These are phyloP conservation scores for Protostelium mycophagum DNA, from an alignment of 78 protist species.

Conservation along the genomic window DNA sequence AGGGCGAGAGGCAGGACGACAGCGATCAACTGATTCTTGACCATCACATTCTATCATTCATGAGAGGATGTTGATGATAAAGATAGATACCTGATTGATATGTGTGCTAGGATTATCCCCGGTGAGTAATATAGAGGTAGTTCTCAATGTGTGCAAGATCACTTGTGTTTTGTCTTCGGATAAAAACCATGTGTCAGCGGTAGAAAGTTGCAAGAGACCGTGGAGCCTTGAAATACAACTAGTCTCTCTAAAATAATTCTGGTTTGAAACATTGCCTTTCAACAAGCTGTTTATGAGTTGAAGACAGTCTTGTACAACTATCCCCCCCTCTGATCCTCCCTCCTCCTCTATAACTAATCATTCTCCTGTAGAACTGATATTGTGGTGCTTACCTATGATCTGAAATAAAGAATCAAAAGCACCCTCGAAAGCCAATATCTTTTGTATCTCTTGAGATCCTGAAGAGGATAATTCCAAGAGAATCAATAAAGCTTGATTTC, in stretches of 20 bases:
- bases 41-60: neutral
- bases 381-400: constrained; percentile 14
- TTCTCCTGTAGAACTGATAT: too few relatives aligned
- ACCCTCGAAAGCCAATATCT: constrained; percentile 59
- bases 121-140: constrained; percentile 30
- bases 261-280: constrained; percentile 50
- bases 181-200: constrained; percentile 54
- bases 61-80: neutral
- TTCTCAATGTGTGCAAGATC: constrained; percentile 37
- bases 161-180: constrained; percentile 42
- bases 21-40: constrained; percentile 28
- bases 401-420: constrained; percentile 35
- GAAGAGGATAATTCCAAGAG: constrained; percentile 29
- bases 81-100: constrained; percentile 13
- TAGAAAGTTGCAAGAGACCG: constrained; percentile 31
- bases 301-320: constrained; percentile 48
- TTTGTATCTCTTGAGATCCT: constrained; percentile 51
- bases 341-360: neutral
- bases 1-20: constrained; percentile 35
- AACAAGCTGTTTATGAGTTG: constrained; percentile 20
- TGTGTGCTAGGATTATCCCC: constrained; percentile 38
- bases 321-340: constrained; percentile 60
- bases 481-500: constrained; percentile 42
- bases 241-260: constrained; percentile 56
- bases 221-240: constrained; percentile 39